Evolutionary conservation across 441 rosid species (phyloP).

Genomic region (Dalechampia spathulata): DNA sequence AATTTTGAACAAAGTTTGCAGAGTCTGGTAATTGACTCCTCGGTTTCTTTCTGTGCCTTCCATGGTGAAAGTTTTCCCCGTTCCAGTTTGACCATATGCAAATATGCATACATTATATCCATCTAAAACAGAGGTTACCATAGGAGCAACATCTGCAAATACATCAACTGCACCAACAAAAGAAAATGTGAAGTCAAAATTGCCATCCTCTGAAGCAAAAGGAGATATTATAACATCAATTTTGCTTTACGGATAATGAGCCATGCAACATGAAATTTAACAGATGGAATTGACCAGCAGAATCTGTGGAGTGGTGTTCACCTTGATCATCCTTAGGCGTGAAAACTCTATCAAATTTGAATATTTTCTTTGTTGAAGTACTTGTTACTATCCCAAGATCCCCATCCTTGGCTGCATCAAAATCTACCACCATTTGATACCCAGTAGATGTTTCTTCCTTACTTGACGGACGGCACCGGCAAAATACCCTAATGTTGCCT

Average conservation of each 20-base stretch:
- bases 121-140: slow-evolving; percentile 66
- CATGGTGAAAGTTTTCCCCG: slow-evolving; percentile 11
- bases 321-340: slow-evolving; percentile 77
- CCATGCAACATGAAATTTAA: too few species aligned
- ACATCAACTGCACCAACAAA: slow-evolving; percentile 47
- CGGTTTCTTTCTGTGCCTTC: slow-evolving; percentile 62
- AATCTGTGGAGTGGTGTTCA: slow-evolving; percentile 6
- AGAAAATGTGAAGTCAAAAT: slow-evolving; percentile 5
- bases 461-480: slow-evolving; percentile 72
- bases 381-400: slow-evolving; percentile 54
- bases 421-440: slow-evolving; percentile 46
- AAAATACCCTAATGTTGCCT: slow-evolving; percentile 82
- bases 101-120: slow-evolving; percentile 80
- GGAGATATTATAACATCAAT: not conserved
- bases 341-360: slow-evolving; percentile 66
- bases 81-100: slow-evolving; percentile 39
- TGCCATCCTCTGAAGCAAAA: not conserved
- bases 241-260: too few species aligned
- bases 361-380: slow-evolving; percentile 44
- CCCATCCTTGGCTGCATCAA: slow-evolving; percentile 67
- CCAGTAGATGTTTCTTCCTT: slow-evolving; percentile 48
- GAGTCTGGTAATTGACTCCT: slow-evolving; percentile 76
- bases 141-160: slow-evolving; percentile 61
- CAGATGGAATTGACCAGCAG: too few species aligned
- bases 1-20: slow-evolving; percentile 50